A percentile compares a stretch with the other conserved stretches of the same genome.
Conservation (phyloP, 179 eudicot species). For the Silene coronaria region DNA sequence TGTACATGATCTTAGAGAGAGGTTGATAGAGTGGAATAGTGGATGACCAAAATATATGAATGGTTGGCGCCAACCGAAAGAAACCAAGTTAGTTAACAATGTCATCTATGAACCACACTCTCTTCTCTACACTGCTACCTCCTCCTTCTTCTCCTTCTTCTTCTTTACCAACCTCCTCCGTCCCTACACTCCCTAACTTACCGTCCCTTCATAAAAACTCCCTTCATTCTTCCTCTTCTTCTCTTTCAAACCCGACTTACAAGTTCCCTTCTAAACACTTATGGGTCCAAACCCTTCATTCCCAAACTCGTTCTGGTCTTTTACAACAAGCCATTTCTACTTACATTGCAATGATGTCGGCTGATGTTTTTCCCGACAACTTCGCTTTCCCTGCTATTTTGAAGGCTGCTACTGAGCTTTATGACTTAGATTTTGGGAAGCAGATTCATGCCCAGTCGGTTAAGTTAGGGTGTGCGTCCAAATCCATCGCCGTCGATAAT, state of each 20-base stretch:
- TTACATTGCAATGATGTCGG: constrained; percentile 49
- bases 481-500: constrained; percentile 31
- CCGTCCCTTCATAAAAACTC: not conserved
- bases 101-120: constrained; percentile 6
- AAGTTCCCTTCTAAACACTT: constrained; percentile 32
- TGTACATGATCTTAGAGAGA: too few relatives aligned
- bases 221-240: not conserved
- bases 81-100: constrained; percentile 6
- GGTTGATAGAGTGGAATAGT: too few relatives aligned
- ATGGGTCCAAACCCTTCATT: constrained; percentile 68
- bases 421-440: constrained; percentile 45
- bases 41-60: too few relatives aligned
- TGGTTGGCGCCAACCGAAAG: constrained; percentile 5
- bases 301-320: constrained; percentile 48
- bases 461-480: constrained; percentile 48
- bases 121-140: not conserved
- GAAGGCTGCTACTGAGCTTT: constrained; percentile 54
- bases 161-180: not conserved
- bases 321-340: constrained; percentile 52
- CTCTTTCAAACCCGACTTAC: constrained; percentile 30
- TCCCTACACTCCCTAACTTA: not conserved
- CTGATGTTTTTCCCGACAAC: constrained; percentile 48
- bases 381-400: constrained; percentile 64
- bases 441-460: constrained; percentile 57
- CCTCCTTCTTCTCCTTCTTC: not conserved